These are phyloP conservation scores for Termitomyces sp. DNA, from an alignment of 768 basidiomycete species.

Conservation along the genomic window DNA sequence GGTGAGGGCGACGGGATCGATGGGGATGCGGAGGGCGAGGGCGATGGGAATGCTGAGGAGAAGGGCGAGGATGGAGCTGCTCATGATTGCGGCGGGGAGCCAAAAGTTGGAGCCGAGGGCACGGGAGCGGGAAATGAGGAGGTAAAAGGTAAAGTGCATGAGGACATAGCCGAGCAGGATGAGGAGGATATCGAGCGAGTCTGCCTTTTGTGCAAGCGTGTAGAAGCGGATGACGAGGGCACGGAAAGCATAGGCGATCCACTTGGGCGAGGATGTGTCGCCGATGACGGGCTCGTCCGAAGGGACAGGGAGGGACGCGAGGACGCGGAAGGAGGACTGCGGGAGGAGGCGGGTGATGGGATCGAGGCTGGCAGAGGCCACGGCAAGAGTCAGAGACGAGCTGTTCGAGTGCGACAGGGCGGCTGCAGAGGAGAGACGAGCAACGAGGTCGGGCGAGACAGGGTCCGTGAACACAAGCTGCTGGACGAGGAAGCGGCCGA, in stretches of 20 bases:
- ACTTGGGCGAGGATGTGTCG: conserved; percentile 76
- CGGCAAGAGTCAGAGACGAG: conserved; percentile 37
- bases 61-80: conserved; percentile 77
- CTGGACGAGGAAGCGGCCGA: conserved; percentile 59
- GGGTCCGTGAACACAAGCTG: conserved; percentile 58
- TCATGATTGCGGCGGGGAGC: conserved; percentile 64
- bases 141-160: conserved; percentile 94
- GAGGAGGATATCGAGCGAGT: conserved; percentile 92
- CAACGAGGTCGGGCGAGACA: conserved; percentile 29
- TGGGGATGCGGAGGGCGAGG: conserved; percentile 67
- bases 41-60: conserved; percentile 79
- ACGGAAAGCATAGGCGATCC: conserved; percentile 82
- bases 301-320: conserved; percentile 29
- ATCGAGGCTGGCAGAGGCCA: conserved; percentile 18
- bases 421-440: conserved; percentile 10
- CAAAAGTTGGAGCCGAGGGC: conserved; percentile 67
- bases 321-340: conserved; percentile 16
- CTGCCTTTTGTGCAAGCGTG: conserved; percentile 62
- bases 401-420: conserved; percentile 19
- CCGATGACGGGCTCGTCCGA: conserved; percentile 31
- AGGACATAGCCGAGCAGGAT: conserved; percentile 90
- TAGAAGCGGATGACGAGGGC: conserved; percentile 19
- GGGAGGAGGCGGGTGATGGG: conserved; percentile 19
- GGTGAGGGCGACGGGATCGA: conserved; percentile 89
- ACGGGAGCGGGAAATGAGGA: conserved; percentile 83